Conservation (phyloP, 2,329 filamentous ascomycete species). For the Talaromyces sp. region DNA sequence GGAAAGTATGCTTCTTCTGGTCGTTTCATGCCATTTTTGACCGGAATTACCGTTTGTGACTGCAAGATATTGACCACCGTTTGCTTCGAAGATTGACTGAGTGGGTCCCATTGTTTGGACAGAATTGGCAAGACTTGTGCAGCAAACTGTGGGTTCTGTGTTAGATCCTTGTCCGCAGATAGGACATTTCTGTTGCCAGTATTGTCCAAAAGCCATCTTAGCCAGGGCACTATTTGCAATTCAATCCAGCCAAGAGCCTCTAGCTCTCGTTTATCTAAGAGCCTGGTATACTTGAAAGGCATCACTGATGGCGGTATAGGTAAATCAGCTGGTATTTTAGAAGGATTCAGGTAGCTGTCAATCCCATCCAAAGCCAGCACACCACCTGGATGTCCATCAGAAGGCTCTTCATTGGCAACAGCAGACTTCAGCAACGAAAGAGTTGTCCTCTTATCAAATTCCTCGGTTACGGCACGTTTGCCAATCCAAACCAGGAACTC, state of each 20-base stretch:
- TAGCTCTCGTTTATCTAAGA: conserved; percentile 61
- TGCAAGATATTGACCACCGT: conserved; percentile 61
- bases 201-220: conserved; percentile 71
- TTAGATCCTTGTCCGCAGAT: conserved; percentile 62
- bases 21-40: conserved; percentile 80
- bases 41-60: conserved; percentile 73
- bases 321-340: conserved; percentile 72
- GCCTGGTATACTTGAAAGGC: conserved; percentile 74
- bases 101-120: conserved; percentile 85
- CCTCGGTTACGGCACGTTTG: conserved; percentile 63
- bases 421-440: conserved; percentile 69
- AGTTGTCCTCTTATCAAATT: conserved; percentile 65
- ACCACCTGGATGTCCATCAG: conserved; percentile 55
- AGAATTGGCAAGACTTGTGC: conserved; percentile 70
- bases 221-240: conserved; percentile 78
- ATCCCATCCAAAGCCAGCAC: conserved; percentile 76
- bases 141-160: conserved; percentile 67
- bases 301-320: conserved; percentile 78
- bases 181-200: conserved; percentile 52
- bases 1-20: conserved; percentile 87
- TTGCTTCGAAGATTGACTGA: conserved; percentile 61
- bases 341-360: conserved; percentile 66
- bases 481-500: conserved; percentile 83
- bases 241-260: conserved; percentile 81
- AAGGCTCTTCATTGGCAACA: conserved; percentile 52